Base-by-base conservation (phyloP, 108 stramenopile species). In the Stephanodiscus triporus region DNA sequence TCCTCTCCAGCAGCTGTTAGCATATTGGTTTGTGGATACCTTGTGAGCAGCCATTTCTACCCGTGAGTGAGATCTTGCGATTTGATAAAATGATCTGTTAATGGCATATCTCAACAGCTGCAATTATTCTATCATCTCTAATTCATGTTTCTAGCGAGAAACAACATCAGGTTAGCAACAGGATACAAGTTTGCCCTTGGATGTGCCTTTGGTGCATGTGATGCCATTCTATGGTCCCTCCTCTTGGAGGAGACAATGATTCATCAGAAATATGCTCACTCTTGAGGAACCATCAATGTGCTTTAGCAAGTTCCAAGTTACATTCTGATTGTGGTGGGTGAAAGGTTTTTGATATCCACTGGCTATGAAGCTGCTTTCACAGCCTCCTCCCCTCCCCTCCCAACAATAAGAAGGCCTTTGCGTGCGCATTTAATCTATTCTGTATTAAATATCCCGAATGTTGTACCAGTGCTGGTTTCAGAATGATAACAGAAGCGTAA, bases 301-400 rank as follows among this genome's bases (percentile, higher is more conserved):
- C 24, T 86, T n/a, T 94, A 90, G 93, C 89, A 89, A 70, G 78
- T 88, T 20, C 82, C 83, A n/a, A 68, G 87, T 40, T 94, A 91
- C 65, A 76, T 90, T 66, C 70, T 94, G 53, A 89, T 94, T 75
- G 93, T 90, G 13, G 75, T 65, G 32, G 93, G 93, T n/a, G 93
- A 94, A 67, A 94, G 91, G 42, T 94, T 94, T 84, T 83, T 86
- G 7, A 85, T 91, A 6, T 84, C 83, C 9, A 83, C 89, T 8
- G 93, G 90, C 36, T 94, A 91, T 60, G 93, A 94, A 76, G 89
- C 89, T 14, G 90, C 93, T 38, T 94, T 94, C 78, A 88, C 86
- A 1, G 88, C 90, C 17, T 76, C 88, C 26, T 86, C 90, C 36
- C 89, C 87, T n/a, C n/a, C n/a, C n/a, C n/a, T n/a, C n/a, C n/a